Base-by-base conservation (phyloP, 2,329 filamentous ascomycete genomes). In the Colletotrichum euphorbiae region DNA sequence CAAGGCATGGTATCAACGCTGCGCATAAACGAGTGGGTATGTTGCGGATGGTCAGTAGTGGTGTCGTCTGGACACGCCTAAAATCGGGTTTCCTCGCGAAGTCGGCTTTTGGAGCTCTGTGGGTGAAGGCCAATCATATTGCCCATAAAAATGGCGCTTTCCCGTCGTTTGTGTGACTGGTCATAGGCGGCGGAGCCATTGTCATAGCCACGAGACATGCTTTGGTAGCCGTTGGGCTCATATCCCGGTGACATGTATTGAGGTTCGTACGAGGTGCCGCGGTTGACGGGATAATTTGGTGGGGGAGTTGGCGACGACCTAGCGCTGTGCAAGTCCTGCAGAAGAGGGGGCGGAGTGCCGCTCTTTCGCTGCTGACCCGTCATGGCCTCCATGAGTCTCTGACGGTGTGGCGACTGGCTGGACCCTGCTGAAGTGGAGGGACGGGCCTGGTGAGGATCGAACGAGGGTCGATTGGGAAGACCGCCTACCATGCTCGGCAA, bases 121-220 rank as follows among this genome's bases (percentile, higher is more conserved):
- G 83, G 81, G 60, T 81, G 84, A 36, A 87, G 76, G 28, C 82
- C 81, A 72, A 82, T 77, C 75, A 84, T 81, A 21, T 79, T 77
- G 74, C 85, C 81, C 74, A 84, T 83, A 69, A 89, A 87, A 76
- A 90, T 87, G 51, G 82, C 80, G 73, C 89, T 91, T 77, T 91
- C 88, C 56, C 89, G 84, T 55, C 87, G 82, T 74, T 83, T 86
- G 45, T 80, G 85, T 8, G 75, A 74, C 59, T 79, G 79, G 42
- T 82, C 78, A 55, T 81, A 79, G 57, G 74, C 66, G 31, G 70
- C 56, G 72, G 73, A 17, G 73, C 73, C 74, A 50, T 67, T 75
- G 54, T 85, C 82, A 67, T 80, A 81, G 28, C 73, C 69, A 13
- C 57, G 50, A 21, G 66, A 61, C 24, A 64, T 38, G 28, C 58